Percentiles rank a stretch among this genome's conserved stretches.
Evolutionary conservation across 495 filamentous ascomycete genomes (phyloP).

Genomic region (Penicillium antarcticum): DNA sequence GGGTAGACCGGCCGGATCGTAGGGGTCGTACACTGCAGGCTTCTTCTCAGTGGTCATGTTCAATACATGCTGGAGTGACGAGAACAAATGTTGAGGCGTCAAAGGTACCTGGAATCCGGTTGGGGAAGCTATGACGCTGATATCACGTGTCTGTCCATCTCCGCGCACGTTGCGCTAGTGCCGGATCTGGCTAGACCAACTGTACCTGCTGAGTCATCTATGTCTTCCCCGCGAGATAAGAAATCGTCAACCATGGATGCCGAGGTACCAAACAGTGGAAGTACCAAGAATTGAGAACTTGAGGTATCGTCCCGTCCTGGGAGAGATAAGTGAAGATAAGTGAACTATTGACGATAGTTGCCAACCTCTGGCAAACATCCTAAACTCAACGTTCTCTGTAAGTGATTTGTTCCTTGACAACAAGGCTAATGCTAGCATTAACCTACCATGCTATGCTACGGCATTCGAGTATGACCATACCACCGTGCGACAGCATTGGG

Average conservation of each 20-base stretch:
- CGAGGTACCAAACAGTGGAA: neutral
- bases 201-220: conserved; percentile 1
- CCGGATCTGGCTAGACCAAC: neutral
- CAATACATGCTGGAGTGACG: conserved; percentile 26
- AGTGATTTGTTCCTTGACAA: neutral
- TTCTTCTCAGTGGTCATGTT: conserved; percentile 37
- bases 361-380: too few species aligned
- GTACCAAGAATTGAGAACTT: too few species aligned
- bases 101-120: conserved; percentile 15
- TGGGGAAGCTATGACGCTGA: conserved; percentile 22
- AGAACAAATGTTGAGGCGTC: neutral
- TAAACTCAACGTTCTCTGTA: neutral
- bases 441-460: neutral
- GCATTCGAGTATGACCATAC: conserved; percentile 2
- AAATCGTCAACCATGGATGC: neutral
- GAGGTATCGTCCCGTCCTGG: too few species aligned
- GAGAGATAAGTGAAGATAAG: too few species aligned
- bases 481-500: neutral
- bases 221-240: conserved; percentile 7
- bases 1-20: conserved; percentile 50
- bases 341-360: too few species aligned
- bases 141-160: conserved; percentile 16
- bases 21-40: conserved; percentile 20
- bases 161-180: conserved; percentile 6
- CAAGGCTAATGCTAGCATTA: neutral